Conservation (phyloP, 2,329 filamentous ascomycete species). For the Arthrobotrys musiformis region DNA sequence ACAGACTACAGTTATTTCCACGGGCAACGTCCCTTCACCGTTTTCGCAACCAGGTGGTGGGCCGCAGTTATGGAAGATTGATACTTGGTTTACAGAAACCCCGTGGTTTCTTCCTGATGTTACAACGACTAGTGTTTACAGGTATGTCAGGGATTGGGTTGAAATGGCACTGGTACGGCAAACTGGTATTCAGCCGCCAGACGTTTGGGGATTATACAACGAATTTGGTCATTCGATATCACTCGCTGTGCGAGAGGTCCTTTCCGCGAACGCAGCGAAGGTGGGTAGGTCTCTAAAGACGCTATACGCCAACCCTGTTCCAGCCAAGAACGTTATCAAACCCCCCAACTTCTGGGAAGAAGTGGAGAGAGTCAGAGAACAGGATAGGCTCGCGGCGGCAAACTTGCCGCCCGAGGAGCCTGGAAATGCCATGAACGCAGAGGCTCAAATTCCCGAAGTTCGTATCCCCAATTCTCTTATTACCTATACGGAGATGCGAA, state of each 20-base stretch:
- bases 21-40: background rate
- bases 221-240: background rate
- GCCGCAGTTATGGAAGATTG: background rate
- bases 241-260: background rate
- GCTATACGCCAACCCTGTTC: background rate
- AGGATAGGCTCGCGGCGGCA: no score
- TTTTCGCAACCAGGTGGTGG: background rate
- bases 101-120: slow-evolving; percentile 25
- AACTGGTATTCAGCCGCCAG: background rate
- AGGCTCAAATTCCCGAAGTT: no score
- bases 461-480: no score
- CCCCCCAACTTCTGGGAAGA: background rate
- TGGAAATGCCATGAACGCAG: no score
- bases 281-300: background rate
- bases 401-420: no score
- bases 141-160: background rate
- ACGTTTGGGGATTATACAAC: background rate
- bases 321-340: background rate
- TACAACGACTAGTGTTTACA: background rate
- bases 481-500: no score
- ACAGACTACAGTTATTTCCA: background rate
- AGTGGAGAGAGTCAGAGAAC: background rate
- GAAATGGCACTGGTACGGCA: background rate
- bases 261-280: background rate
- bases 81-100: background rate